Base-by-base conservation (phyloP, 768 basidiomycete species). In the Lenzites betulinus region DNA sequence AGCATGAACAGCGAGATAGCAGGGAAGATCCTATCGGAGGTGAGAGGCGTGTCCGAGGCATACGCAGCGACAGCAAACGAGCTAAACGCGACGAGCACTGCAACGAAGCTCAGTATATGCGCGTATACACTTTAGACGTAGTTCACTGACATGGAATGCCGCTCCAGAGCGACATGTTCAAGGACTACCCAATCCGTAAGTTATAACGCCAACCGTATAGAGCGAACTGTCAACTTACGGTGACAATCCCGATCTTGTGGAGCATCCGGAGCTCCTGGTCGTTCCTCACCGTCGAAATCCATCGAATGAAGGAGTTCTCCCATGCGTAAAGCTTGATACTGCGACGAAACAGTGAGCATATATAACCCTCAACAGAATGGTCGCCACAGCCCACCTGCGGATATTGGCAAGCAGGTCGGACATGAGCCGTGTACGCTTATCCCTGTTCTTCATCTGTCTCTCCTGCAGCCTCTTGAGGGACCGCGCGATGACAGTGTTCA, bases 21-120 rank as follows among this genome's bases (percentile, higher is more conserved):
- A n/a, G 96, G 96, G 81, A 98, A 98, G 64, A 98, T 95, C 51
- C 93, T 77, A 63, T 97, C 95, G 0, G 90, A 84, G 0, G 96
- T 98, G 1, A 98, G 74, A 3, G 94, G 92, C 28, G 71, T 80
- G 0, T 80, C 72, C 4, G 86, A 85, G 1, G 81, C 80, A 18
- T 78, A 67, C 0, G 91, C 86, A 7, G 90, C 90, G 0, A 82
- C 81, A 7, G 90, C 86, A 65, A 95, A 90, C 0, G 92, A 93
- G 67, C 89, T 87, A 72, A 93, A 90, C 13, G 89, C 89, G 6
- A 93, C 92, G 3, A 92, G 76, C 15, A 92, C 81, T 79, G 46
- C 18, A 20, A 25, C 11, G 6, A 11, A 22, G 23, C 6, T 25
- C 15, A 50, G 5, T 36, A 49, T 26, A 51, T 41, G 13, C 56